Conservation (phyloP, 768 basidiomycete species). For the Russula earlei region DNA sequence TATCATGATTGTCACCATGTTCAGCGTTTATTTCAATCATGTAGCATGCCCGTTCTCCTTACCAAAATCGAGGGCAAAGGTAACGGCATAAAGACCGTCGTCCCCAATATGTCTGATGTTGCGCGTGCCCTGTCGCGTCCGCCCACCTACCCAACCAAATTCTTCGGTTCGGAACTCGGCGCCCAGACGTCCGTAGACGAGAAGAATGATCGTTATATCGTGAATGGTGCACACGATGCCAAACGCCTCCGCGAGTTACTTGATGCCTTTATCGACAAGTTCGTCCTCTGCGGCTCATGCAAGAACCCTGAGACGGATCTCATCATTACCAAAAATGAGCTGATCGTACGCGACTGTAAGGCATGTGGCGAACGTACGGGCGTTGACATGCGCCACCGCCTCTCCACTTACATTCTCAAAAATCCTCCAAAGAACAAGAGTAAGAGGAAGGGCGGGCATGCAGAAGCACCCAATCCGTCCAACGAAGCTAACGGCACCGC, state of each 20-base stretch:
- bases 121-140: constrained; percentile 92
- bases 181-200: constrained; percentile 96
- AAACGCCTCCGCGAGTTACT: constrained; percentile 89
- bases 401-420: constrained; percentile 93
- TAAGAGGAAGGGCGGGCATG: constrained; percentile 52
- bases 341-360: constrained; percentile 94
- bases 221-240: constrained; percentile 94
- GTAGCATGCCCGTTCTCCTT: constrained; percentile 86
- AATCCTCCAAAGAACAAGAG: constrained; percentile 89
- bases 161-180: constrained; percentile 97
- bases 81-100: constrained; percentile 98
- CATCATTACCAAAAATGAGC: constrained; percentile 78
- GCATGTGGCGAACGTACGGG: constrained; percentile 90
- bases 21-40: neutral
- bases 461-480: constrained; percentile 36
- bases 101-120: constrained; percentile 98
- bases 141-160: constrained; percentile 95
- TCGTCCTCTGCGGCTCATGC: constrained; percentile 93
- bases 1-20: neutral
- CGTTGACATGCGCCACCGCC: constrained; percentile 94
- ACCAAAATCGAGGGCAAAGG: constrained; percentile 99
- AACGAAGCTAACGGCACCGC: constrained; percentile 31
- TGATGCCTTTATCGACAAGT: constrained; percentile 96
- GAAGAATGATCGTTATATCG: constrained; percentile 96
- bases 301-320: constrained; percentile 99